Base-by-base conservation (phyloP, 2,329 filamentous ascomycete genomes). In the Trichoderma sp. region DNA sequence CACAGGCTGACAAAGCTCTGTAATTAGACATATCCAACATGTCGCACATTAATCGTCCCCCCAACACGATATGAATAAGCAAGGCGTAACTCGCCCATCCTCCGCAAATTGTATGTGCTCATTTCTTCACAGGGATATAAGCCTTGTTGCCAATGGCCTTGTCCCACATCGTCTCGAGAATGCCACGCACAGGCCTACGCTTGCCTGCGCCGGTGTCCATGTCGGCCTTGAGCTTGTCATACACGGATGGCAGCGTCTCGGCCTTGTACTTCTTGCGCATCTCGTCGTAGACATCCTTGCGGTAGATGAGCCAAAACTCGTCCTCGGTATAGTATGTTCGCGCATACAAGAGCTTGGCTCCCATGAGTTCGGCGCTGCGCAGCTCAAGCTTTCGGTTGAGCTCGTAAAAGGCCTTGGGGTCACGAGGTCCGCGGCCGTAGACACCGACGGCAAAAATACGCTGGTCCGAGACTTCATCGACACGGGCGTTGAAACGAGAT, bases 321-420 rank as follows among this genome's bases (percentile, higher is more conserved):
- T 81, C 77, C 73, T 85, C 82, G 21, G 79, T 81, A 74, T 86
- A 86, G 75, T 85, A 87, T 0, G 84, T 84, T 66, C 86, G 84
- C 5, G 85, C 85, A 73, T 88, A 88, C 7, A 88, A 74, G 81
- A 84, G 85, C 75, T 87, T 87, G 79, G 84, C 84, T 16, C 86
- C 86, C 8, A 83, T 80, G 43, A 87, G 79, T 47, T 85, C 81
- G 2, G 79, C 79, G 4, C 86, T 76, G 35, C 80, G 83, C 68
- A 79, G 77, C 74, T 87, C 85, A 1, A 88, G 76, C 29, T 81
- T 80, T 16, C 83, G 81, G 71, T 87, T 87, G 65, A 82, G 79
- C 7, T 76, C 72, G 29, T 85, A 77, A 74, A 85, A 87, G 16
- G 74, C 75, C 53, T 79, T 73, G 19, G 76, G 75, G 35, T 77